Evolutionary conservation across 2,329 filamentous ascomycete species (phyloP), one percentile per base, ranked within the genome.

Genomic region (Phialemoniopsis sp.): DNA sequence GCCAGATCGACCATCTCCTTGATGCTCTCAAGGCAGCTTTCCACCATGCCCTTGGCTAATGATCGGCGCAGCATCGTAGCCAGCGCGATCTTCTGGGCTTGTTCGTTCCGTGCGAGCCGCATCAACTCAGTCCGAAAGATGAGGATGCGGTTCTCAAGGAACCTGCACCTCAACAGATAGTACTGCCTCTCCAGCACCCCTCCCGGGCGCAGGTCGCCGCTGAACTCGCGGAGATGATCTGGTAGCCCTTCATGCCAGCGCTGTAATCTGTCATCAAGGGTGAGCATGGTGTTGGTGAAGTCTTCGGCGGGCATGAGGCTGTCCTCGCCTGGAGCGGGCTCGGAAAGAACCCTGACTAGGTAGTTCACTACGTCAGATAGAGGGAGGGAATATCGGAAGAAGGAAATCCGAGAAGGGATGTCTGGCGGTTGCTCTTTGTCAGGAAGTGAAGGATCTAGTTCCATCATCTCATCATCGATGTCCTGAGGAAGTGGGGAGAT

Each of bases 401-500:
- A 34, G 6, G 17, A 34, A 13, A 34, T n/a, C 12, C 32, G 32
- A 5, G 32, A 34, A 2, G 32, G 32, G 5, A 34, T 17, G 10
- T 34, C 32, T 13, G 32, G n/a, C 8, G 32, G 32, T 21, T 34
- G 32, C 12, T 17, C 17, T 3, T 34, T 34, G 17, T 34, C 32
- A 5, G 32, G 32, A 17, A n/a, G 17, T 8, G 32, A 34, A 7
- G 17, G 17, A 21, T 34, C 32, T 13, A 34, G 32, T 17, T 17
- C 18, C 32, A 34, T 34, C 17, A n/a, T 21, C 17, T 34, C 32
- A 21, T 34, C 32, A 21, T 34, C 32, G 32, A 34, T 21, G 12
- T 34, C 32, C 12, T 34, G 32, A 5, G 32, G 32, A 13, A 34
- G 32, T 10, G 32, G 32, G 6, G 21, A 21, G 15, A 34, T 34